A percentile compares a stretch with the other conserved stretches of the same genome.
phyloP scores from a whole-genome alignment of 169 alveolate genomes.

The Plasmodium gallinaceum region DNA sequence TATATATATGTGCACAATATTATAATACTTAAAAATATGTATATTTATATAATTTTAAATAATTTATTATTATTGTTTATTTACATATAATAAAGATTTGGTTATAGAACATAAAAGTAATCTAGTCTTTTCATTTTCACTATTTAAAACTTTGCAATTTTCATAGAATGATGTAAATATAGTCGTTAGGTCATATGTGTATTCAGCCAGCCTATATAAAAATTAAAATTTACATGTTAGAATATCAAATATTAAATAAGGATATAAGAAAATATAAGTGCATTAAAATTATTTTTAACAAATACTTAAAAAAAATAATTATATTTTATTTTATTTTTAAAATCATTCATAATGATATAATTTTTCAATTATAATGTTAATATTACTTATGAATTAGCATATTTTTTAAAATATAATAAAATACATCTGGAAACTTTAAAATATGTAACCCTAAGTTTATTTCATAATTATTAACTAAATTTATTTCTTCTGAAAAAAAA shows the following conservation, averaged over 20 bases:
- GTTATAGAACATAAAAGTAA: slow-evolving; percentile 93
- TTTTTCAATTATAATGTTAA: neutral
- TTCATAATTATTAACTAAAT: slow-evolving; percentile 79
- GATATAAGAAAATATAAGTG: neutral
- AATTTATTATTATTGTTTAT: slow-evolving; percentile 80
- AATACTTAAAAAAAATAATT: neutral
- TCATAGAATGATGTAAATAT: slow-evolving; percentile 95
- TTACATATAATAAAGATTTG: slow-evolving; percentile 88
- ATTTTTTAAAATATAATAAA: slow-evolving; percentile 79
- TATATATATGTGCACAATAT: slow-evolving; percentile 12
- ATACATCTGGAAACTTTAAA: slow-evolving; percentile 84
- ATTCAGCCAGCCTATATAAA: slow-evolving; percentile 93
- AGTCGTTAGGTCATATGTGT: slow-evolving; percentile 94
- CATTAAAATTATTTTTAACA: neutral
- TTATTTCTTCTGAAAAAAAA: slow-evolving; percentile 50
- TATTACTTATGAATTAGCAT: slow-evolving; percentile 79
- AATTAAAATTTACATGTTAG: slow-evolving; percentile 4
- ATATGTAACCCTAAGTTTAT: slow-evolving; percentile 82
- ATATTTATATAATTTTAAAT: slow-evolving; percentile 76
- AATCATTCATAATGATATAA: neutral
- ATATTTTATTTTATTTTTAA: neutral
- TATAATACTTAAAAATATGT: neutral
- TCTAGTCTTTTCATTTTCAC: slow-evolving; percentile 91
- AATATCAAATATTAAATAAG: neutral
- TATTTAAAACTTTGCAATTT: slow-evolving; percentile 94